Base-by-base conservation (phyloP, 108 stramenopile species). In the Discostella stelligeroides region DNA sequence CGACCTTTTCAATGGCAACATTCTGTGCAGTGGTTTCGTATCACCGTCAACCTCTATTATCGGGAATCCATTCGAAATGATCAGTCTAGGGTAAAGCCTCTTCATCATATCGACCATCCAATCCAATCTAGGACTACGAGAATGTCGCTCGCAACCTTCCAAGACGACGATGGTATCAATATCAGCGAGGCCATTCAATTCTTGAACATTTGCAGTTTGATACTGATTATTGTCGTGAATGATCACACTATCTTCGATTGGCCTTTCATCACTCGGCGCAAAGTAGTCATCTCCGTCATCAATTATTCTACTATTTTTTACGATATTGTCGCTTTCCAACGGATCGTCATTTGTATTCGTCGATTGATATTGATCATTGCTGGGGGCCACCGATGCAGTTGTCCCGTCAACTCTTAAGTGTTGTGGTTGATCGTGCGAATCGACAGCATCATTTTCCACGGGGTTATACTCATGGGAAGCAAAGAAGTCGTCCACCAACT, bases 101-200 rank as follows among this genome's bases (percentile, higher is more conserved):
- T 60, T 63, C 48, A 79, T 27, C 57, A 39, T 51, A 28, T 64
- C 51, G 27, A 79, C 70, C 55, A 79, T 49, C 77, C 77, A 79
- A 28, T 55, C 59, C 43, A 71, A 27, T 51, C 64, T 63, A 39
- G 48, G 34, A 34, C 34, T 34, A n/a, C n/a, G n/a, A 21, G 43
- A 11, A 28, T 67, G 64, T n/a, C 51, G 63, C 42, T 71, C 70
- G 57, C 57, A 37, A 20, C 28, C 34, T 46, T 70, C 70, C 25
- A 79, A 39, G n/a, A 79, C 77, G 20, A 66, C 66, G 53, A 79
- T 79, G 0, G 60, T 71, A 39, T 79, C 70, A 18, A 79, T 67
- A 12, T 48, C 65, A 47, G 17, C 28, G 25, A 76, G 2, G 12
- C 24, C 30, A 60, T 63, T 60, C 43, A 46, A 70, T 38, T 51